These are phyloP conservation scores for Magnaporthales sp. DNA, from an alignment of 2,329 filamentous ascomycete species.

Conservation along the genomic window DNA sequence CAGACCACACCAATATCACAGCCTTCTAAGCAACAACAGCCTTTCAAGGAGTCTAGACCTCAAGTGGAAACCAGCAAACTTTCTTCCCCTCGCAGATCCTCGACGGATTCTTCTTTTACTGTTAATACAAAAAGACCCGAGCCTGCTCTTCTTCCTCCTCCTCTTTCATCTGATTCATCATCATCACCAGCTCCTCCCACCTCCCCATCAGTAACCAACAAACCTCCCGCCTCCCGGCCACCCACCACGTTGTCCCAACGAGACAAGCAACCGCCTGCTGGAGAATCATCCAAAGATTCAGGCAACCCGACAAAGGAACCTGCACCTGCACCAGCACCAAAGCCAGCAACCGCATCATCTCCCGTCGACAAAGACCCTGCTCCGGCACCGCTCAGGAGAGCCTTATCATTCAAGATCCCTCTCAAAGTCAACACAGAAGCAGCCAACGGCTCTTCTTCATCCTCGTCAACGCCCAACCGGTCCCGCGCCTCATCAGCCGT, in stretches of 20 bases:
- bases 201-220: neutral
- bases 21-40: neutral
- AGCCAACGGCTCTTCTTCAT: neutral
- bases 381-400: slow-evolving; percentile 2
- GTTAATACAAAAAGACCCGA: neutral
- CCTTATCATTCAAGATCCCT: slow-evolving; percentile 2
- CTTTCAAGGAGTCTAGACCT: neutral
- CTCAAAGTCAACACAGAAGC: slow-evolving; percentile 1
- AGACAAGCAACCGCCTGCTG: neutral
- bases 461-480: neutral
- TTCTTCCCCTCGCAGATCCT: too few species aligned
- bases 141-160: neutral
- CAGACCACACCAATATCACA: neutral
- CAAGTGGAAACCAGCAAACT: neutral
- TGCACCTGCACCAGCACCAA: neutral
- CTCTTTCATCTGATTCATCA: neutral
- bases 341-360: neutral
- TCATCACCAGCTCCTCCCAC: neutral
- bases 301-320: neutral
- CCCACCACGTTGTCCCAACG: neutral
- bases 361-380: neutral
- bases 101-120: neutral
- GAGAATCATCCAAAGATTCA: neutral
- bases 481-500: neutral
- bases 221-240: neutral